Base-by-base conservation (phyloP, 805 yeast species). In the Starmera dryadoides region DNA sequence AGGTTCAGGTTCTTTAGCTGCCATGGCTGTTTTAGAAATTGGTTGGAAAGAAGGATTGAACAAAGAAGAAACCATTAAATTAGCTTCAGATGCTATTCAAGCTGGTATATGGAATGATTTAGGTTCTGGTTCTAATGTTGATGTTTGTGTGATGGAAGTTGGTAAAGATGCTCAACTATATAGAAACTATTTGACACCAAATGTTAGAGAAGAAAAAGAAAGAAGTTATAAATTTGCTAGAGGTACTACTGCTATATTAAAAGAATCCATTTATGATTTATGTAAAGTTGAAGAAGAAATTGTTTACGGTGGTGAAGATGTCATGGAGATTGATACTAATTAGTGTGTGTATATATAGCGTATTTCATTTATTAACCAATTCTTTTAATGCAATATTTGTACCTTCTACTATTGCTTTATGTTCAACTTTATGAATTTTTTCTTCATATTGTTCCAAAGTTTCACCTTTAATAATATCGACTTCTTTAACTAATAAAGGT, bases 51-150 rank as follows among this genome's bases (percentile, higher is more conserved):
- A 75, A 48, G 86, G 76, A 48, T 63, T 93, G 68, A 73, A 80
- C 18, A 83, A 71, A 59, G 95, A 88, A 35, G 95, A 87, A 60
- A 98, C 98, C n/a, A 79, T 88, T 67, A 79, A 77, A 50, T 71
- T 93, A 39, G 91, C 96, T 45, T 70, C 96, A 3, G 88, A 86
- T 49, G 98, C 98, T 20, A 93, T 93, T 56, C 86, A 86, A 65
- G 87, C 96, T 15, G 98, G 98, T 75, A 91, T 93, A 55, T 93
- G 96, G 96, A 93, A 93, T 64, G 98, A 93, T 71, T 75, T 91
- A 58, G 98, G 98, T 36, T 91, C 98, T 1, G 98, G 98, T 60
- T 93, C 98, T 22, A 93, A 93, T 58, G 98, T 93, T 29, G 98
- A 93, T 60, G 69, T 93, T 46, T 93, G 98, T 69, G 98, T 93